Evolutionary conservation across 192 early-diverging fungal species (phyloP).

Genomic region (Podochytrium sp.): DNA sequence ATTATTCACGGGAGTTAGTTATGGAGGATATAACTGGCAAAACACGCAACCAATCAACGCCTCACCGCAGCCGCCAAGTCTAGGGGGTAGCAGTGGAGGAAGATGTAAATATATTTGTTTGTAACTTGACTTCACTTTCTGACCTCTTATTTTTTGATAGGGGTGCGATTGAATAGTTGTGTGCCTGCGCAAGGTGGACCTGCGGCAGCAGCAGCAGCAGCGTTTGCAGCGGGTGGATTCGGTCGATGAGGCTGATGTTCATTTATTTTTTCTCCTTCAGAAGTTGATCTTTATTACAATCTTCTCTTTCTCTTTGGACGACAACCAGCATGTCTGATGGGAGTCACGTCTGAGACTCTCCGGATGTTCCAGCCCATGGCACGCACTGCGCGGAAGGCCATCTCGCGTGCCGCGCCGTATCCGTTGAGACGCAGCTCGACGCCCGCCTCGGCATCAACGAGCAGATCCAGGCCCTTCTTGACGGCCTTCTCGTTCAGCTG

Average conservation of each 20-base stretch:
- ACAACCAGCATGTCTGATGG: conserved; percentile 88
- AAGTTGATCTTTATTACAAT: conserved; percentile 56
- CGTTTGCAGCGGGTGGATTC: no score
- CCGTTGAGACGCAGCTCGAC: conserved; percentile 85
- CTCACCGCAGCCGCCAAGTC: neutral
- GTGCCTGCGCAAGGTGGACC: no score
- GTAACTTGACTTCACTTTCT: neutral
- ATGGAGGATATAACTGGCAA: neutral
- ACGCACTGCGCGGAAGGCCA: conserved; percentile 84
- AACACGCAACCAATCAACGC: neutral
- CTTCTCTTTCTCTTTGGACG: conserved; percentile 87
- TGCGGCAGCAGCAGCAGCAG: no score
- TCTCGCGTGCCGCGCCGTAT: conserved; percentile 90
- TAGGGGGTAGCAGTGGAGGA: neutral
- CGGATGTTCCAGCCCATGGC: conserved; percentile 77
- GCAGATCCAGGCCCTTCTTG: conserved; percentile 44
- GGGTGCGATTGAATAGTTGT: no score
- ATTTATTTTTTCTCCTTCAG: no score
- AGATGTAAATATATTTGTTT: neutral
- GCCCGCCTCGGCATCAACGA: conserved; percentile 59
- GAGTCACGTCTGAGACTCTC: conserved; percentile 86
- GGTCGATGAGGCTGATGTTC: no score
- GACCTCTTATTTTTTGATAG: no score
- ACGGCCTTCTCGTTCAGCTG: conserved; percentile 71
- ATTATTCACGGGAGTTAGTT: neutral